A percentile compares a stretch with the other conserved stretches of the same genome.
Conservation (phyloP, 2,329 filamentous ascomycete genomes). For the Fusarium sp. region DNA sequence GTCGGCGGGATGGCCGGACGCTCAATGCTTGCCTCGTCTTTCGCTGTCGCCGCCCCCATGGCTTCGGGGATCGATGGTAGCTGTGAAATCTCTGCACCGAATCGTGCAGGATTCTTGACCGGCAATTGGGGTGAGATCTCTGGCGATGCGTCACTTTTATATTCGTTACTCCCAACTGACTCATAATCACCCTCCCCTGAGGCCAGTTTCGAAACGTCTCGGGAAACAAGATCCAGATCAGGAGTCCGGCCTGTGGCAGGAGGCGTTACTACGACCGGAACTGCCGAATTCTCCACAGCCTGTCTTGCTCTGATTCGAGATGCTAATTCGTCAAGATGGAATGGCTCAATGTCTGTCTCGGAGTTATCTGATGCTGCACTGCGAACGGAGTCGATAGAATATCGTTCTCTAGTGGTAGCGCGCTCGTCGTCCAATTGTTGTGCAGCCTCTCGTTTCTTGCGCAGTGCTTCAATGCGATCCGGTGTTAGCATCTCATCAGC, state of each 20-base stretch:
- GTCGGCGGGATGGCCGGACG: slow-evolving; percentile 3
- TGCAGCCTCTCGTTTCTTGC: slow-evolving; percentile 48
- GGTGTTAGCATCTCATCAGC: slow-evolving; percentile 69
- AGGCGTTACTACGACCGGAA: slow-evolving; percentile 15
- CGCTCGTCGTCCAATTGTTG: slow-evolving; percentile 35
- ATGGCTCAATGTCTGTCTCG: slow-evolving; percentile 59
- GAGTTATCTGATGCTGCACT: slow-evolving; percentile 41
- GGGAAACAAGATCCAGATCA: slow-evolving; percentile 39
- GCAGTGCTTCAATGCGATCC: slow-evolving; percentile 60
- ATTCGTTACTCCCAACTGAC: slow-evolving; percentile 6
- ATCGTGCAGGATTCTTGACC: slow-evolving; percentile 37
- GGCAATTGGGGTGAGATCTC: slow-evolving; percentile 26
- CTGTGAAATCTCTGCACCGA: slow-evolving; percentile 4
- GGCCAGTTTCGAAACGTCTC: slow-evolving; percentile 37
- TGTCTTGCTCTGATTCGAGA: slow-evolving; percentile 51
- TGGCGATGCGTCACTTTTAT: background rate
- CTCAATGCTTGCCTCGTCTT: slow-evolving; percentile 13
- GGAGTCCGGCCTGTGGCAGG: slow-evolving; percentile 11
- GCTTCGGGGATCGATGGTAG: slow-evolving; percentile 44
- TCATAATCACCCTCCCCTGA: background rate
- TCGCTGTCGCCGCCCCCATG: slow-evolving; percentile 16
- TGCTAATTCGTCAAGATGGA: slow-evolving; percentile 61
- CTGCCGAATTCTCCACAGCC: slow-evolving; percentile 34
- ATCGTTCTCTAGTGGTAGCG: slow-evolving; percentile 11
- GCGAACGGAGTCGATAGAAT: slow-evolving; percentile 40